These are phyloP conservation scores for Mesembryanthemum crystallinum DNA, from an alignment of 148 eudicot species.

Conservation along the genomic window DNA sequence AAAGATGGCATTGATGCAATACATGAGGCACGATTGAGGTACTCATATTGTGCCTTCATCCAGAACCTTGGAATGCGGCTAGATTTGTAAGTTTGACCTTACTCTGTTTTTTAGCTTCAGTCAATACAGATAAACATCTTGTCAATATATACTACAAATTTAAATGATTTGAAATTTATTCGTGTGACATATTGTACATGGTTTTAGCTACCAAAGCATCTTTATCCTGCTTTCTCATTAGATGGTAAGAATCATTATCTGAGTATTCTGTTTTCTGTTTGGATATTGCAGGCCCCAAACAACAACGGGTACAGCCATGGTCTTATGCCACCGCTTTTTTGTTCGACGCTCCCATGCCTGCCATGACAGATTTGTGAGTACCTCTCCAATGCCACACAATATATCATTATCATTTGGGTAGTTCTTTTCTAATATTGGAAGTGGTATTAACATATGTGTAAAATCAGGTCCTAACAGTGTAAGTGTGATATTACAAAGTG, in stretches of 20 bases:
- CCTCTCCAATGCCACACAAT: not conserved
- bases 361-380: constrained; percentile 97
- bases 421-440: not conserved
- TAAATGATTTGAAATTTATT: not conserved
- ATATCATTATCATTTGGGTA: not conserved
- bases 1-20: constrained; percentile 91
- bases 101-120: not conserved
- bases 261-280: not conserved
- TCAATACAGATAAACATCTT: not conserved
- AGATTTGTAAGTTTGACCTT: constrained; percentile 61
- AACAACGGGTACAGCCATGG: constrained; percentile 95
- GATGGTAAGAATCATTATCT: constrained; percentile 6
- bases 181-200: not conserved
- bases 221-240: not conserved
- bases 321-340: constrained; percentile 93
- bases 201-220: not conserved
- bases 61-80: constrained; percentile 81
- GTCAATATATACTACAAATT: not conserved
- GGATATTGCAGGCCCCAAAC: constrained; percentile 81
- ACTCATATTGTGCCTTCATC: constrained; percentile 85
- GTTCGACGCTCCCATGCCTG: constrained; percentile 86
- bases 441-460: not conserved
- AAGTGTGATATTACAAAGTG: not conserved
- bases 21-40: constrained; percentile 71
- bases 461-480: not conserved